Evolutionary conservation across 2,329 filamentous ascomycete genomes (phyloP).

Genomic region (Penicillium sp.): DNA sequence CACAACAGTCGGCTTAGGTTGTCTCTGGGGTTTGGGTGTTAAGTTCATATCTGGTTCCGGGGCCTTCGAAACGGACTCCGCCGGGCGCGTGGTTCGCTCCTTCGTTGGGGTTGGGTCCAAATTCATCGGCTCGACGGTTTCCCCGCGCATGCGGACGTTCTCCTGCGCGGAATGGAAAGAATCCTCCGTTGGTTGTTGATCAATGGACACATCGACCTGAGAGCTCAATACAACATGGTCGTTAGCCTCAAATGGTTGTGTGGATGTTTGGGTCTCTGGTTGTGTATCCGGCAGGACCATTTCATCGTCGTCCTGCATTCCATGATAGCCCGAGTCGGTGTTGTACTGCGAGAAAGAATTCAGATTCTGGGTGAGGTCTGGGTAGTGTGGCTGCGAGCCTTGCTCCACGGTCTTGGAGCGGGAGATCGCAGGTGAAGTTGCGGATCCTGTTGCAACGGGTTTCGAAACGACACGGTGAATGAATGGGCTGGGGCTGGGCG

Average conservation of each 20-base stretch:
- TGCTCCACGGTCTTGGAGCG: conserved; percentile 21
- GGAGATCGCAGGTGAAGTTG: conserved; percentile 17
- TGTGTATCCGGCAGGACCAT: conserved; percentile 37
- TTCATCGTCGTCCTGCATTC: conserved; percentile 45
- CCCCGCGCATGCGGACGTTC: conserved; percentile 35
- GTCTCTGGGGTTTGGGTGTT: conserved; percentile 10
- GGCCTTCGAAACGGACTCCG: conserved; percentile 3
- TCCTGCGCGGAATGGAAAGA: conserved; percentile 52
- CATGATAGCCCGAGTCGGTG: conserved; percentile 52
- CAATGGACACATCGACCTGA: conserved; percentile 28
- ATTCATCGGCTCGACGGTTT: conserved; percentile 42
- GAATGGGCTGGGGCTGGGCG: conserved; percentile 33
- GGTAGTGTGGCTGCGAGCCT: conserved; percentile 31
- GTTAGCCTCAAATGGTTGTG: conserved; percentile 34
- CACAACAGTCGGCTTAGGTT: not conserved
- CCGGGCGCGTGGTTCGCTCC: conserved; percentile 11
- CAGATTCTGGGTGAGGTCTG: conserved; percentile 33
- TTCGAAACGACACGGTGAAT: conserved; percentile 40
- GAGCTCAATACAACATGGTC: conserved; percentile 21
- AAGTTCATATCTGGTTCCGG: conserved; percentile 3
- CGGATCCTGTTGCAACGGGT: conserved; percentile 15
- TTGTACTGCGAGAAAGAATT: conserved; percentile 46
- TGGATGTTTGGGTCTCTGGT: conserved; percentile 35
- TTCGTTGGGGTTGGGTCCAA: conserved; percentile 29
- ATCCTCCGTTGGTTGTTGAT: conserved; percentile 44